phyloP scores from a whole-genome alignment of 2,329 filamentous ascomycete species.

The Paecilomyces dactylethromorphus region DNA sequence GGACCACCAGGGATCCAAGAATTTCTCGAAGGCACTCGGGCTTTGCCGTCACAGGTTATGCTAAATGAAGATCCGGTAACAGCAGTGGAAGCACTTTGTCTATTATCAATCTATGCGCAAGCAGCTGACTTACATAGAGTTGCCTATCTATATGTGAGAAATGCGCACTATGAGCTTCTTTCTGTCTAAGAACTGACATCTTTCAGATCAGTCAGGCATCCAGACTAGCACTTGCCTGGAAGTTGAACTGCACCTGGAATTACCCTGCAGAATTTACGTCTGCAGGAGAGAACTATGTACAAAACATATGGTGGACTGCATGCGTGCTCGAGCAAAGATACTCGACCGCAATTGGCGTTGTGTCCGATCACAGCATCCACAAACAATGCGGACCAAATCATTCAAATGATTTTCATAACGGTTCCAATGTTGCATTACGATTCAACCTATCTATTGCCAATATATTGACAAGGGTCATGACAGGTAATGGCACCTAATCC shows the following conservation, averaged over 20 bases:
- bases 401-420: neutral
- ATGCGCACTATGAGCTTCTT: neutral
- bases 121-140: conserved; percentile 5
- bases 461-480: neutral
- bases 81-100: neutral
- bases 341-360: neutral
- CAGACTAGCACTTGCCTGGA: neutral
- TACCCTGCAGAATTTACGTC: neutral
- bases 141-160: conserved; percentile 6
- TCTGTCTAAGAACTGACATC: neutral
- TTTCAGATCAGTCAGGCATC: conserved; percentile 2
- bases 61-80: neutral
- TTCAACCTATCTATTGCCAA: conserved; percentile 1
- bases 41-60: neutral
- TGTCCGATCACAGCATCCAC: neutral
- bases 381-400: neutral
- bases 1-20: conserved; percentile 4
- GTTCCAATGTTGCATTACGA: neutral
- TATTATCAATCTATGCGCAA: conserved; percentile 4
- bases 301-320: neutral
- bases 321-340: neutral
- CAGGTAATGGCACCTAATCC: neutral
- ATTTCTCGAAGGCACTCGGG: neutral
- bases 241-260: neutral
- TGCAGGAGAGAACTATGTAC: neutral